Conservation (phyloP, 352 stramenopile genomes). For the Elongisporangium undulatum region DNA sequence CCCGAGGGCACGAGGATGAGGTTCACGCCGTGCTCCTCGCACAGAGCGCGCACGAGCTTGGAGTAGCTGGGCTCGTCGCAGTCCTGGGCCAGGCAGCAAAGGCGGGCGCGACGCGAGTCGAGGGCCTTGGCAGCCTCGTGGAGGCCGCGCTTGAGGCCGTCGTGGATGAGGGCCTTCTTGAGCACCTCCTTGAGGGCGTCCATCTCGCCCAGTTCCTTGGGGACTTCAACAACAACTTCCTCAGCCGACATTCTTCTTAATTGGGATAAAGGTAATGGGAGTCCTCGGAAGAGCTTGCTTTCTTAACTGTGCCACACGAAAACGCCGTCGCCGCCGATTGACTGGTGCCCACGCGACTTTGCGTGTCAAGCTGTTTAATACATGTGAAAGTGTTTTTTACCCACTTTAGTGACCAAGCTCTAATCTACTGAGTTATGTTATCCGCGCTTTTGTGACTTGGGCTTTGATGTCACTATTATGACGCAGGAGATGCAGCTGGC, state of each 20-base stretch:
- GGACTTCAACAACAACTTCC: constrained; percentile 91
- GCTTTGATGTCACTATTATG: background rate
- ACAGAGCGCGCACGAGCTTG: constrained; percentile 97
- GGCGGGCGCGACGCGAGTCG: constrained; percentile 95
- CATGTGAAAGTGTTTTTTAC: background rate
- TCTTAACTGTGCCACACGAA: constrained; percentile 13
- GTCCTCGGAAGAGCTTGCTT: constrained; percentile 54
- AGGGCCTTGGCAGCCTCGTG: constrained; percentile 99
- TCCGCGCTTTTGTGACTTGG: background rate
- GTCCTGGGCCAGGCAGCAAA: constrained; percentile 99
- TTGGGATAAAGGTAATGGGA: constrained; percentile 25
- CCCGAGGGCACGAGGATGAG: constrained; percentile 91
- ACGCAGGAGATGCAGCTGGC: constrained; percentile 11
- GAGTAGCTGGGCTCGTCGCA: constrained; percentile 99
- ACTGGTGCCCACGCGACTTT: constrained; percentile 36
- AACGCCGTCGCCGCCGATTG: constrained; percentile 17
- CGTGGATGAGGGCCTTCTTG: constrained; percentile 99
- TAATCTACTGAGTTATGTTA: background rate
- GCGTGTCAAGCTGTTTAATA: background rate
- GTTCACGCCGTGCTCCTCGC: constrained; percentile 92
- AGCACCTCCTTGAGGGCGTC: constrained; percentile 98
- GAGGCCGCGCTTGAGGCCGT: constrained; percentile 98
- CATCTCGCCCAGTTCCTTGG: constrained; percentile 95
- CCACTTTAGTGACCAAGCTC: background rate
- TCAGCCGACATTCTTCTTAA: constrained; percentile 86